Percentiles rank a stretch among this genome's conserved stretches.
Conservation (phyloP, 2,329 filamentous ascomycete genomes). For the Plenodomus lindquistii region DNA sequence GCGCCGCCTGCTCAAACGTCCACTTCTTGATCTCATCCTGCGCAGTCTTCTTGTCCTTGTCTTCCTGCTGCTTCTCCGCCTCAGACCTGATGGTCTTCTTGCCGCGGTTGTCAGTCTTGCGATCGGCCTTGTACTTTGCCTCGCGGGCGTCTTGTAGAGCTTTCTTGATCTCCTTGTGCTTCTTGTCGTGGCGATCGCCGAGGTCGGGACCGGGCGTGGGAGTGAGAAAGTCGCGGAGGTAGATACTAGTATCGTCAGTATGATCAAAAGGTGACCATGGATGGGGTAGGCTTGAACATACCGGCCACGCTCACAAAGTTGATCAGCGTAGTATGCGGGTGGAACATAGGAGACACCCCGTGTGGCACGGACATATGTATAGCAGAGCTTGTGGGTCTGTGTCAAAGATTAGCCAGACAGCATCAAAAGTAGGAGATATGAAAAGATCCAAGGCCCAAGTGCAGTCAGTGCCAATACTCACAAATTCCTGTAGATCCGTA, state of each 20-base stretch:
- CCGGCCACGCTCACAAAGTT: constrained; percentile 44
- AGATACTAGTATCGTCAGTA: not conserved
- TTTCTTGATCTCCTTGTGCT: not conserved
- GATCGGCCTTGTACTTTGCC: not conserved
- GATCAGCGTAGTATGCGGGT: constrained; percentile 47
- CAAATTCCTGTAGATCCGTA: constrained; percentile 7
- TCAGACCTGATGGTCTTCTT: not conserved
- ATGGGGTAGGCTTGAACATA: not conserved
- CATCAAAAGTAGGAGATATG: not conserved
- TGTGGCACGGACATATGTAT: constrained; percentile 37
- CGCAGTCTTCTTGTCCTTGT: not conserved
- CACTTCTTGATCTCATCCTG: not conserved
- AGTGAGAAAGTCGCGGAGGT: constrained; percentile 3
- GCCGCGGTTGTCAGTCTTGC: not conserved
- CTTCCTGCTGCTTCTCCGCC: not conserved
- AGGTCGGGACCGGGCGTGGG: not conserved
- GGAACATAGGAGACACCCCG: constrained; percentile 40
- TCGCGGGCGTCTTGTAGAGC: not conserved
- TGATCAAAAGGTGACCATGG: not conserved
- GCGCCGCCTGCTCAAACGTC: not conserved
- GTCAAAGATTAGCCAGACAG: not conserved
- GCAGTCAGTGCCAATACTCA: not conserved
- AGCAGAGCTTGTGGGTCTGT: constrained; percentile 30
- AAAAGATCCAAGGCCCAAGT: no score
- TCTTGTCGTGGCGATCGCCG: not conserved